Evolutionary conservation across 192 early-diverging fungal species (phyloP).

Genomic region (Dissophora globulifera): DNA sequence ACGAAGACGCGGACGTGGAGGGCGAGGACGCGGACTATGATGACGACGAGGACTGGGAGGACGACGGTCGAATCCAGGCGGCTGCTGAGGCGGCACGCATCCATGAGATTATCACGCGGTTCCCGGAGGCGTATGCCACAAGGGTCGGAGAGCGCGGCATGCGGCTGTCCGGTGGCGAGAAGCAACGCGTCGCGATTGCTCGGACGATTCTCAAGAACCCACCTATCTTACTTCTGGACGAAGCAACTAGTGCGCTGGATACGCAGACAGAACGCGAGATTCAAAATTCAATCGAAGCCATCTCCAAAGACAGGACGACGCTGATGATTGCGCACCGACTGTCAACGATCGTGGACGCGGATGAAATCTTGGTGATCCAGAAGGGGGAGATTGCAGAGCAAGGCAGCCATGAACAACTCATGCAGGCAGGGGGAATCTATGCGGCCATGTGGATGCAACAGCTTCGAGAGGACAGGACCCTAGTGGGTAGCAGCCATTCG

Average conservation of each 20-base stretch:
- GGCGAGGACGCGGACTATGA: conserved; percentile 26
- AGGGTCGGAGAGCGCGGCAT: conserved; percentile 76
- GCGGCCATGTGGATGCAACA: conserved; percentile 84
- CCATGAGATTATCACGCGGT: conserved; percentile 77
- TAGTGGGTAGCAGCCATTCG: conserved; percentile 22
- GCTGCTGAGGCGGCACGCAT: conserved; percentile 86
- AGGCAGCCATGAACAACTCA: conserved; percentile 81
- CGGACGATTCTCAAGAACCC: conserved; percentile 81
- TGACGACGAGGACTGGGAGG: conserved; percentile 48
- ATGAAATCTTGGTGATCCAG: conserved; percentile 85
- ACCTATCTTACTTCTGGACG: conserved; percentile 70
- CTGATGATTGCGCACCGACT: conserved; percentile 92
- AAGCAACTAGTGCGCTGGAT: conserved; percentile 72
- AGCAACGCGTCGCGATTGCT: conserved; percentile 89
- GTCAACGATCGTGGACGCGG: conserved; percentile 84
- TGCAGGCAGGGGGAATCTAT: conserved; percentile 74
- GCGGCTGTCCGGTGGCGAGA: conserved; percentile 91
- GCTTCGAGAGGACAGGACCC: conserved; percentile 36
- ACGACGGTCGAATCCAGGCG: conserved; percentile 58
- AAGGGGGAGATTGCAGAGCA: conserved; percentile 82
- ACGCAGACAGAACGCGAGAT: conserved; percentile 74
- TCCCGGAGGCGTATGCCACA: conserved; percentile 84
- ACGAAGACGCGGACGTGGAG: conserved; percentile 68
- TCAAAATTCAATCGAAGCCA: conserved; percentile 80
- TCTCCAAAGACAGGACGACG: conserved; percentile 75